Evolutionary conservation across 2,329 filamentous ascomycete genomes (phyloP), one percentile per base, ranked within the genome.

Genomic region (Alternaria panax): DNA sequence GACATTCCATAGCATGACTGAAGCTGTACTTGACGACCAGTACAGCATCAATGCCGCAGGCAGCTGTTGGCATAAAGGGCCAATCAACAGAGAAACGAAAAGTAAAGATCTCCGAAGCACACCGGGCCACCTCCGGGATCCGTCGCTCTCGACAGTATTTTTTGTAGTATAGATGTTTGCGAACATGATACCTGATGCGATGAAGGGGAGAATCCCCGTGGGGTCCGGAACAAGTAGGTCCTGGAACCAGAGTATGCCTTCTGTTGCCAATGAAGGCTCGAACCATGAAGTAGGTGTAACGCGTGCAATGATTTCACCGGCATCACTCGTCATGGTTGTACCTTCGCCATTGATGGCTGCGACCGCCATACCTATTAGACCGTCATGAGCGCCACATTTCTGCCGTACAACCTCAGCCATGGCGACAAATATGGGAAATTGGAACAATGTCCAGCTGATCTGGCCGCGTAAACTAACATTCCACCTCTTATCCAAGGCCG

Each of bases 171-270:
- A 76, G 8, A 87, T 72, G 62, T 85, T 86, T 7, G 80, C 62
- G 16, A 87, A 72, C 57, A 87, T 82, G 5, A 81, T 76, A 1
- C 74, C 78, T 0, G 81, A 82, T 22, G 87, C 76, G 3, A 82
- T 57, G 40, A 82, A 77, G 0, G 86, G 85, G 2, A 88, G 77
- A 2, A 79, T 64, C 2, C 82, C 75, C 3, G 80, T 81, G 0
- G 85, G 80, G 65, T 89, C 87, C 8, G 84, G 76, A 0, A 80
- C 68, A 5, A 85, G 75, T 14, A 90, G 80, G 69, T 89, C 80
- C 1, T 82, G 80, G 56, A 88, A 88, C 87, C 87, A 90, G 2
- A 87, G 77, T 3, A 83, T 80, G n/a, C 87, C 87, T 75, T 88
- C 87, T 7, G 72, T 80, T 5, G 82, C 80, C 16, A 89, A 75